Evolutionary conservation across 176 grass and related monocot genomes (phyloP), one percentile per base, ranked within the genome.

Genomic region (Puya raimondii): DNA sequence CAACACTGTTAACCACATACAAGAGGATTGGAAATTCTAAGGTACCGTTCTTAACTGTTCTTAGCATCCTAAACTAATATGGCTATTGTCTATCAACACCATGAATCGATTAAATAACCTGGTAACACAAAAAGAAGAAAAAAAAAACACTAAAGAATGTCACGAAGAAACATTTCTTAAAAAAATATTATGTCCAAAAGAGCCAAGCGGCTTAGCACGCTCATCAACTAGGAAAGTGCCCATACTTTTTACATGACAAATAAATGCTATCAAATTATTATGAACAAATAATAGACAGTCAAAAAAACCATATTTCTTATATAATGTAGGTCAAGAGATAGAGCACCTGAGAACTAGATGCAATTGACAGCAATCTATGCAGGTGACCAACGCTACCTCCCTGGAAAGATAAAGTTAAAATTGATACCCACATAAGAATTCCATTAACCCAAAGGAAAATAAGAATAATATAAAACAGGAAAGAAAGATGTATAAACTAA

Each of bases 311-410:
- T 64, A 69, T 21, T 70, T 21, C 54, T 48, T 63, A 67, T 58
- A 74, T 67, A 42, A 67, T 26, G 70, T 26, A 63, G 51, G 33
- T 47, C 51, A 48, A 63, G 14, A 71, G n/a, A 76, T 42, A 42
- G 18, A 16, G 74, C 77, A 97, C 94, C 89, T 97, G 94, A 10
- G 94, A 97, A 85, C 94, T 97, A 74, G 94, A 90, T 80, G 84
- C 94, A 61, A 97, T 69, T 59, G 84, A 97, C 64, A 97, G 94
- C 49, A 97, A 80, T 78, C 80, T 88, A 67, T 97, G 94, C 16
- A 97, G 84, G 77, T 97, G 94, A 65, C 83, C 94, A 67, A 92
- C 94, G 78, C 88, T 88, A 69, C 94, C 94, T 76, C 89, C 94
- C 94, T 96, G 64, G 52, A 84, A 92, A 83, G 26, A 64, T 10